These are phyloP conservation scores for Clavispora santaluciae DNA, from an alignment of 805 yeast species.

Conservation along the genomic window DNA sequence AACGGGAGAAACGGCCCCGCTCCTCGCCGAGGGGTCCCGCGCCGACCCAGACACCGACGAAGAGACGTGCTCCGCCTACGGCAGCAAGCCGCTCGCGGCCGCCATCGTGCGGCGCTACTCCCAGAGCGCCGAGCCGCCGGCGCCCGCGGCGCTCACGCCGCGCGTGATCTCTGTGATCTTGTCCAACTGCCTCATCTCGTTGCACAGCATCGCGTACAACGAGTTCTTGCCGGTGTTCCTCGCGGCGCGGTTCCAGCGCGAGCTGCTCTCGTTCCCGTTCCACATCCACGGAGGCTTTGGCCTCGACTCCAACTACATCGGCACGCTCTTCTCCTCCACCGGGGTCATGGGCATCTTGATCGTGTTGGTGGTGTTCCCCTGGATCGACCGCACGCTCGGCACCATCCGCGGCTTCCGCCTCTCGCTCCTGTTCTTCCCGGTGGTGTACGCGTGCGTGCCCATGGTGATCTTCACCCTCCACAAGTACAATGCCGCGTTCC, in stretches of 20 bases:
- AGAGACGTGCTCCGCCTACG: slow-evolving; percentile 6
- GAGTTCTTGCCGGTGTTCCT: slow-evolving; percentile 37
- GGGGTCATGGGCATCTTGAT: slow-evolving; percentile 34
- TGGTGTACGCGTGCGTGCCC: slow-evolving; percentile 29
- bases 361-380: slow-evolving; percentile 28
- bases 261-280: slow-evolving; percentile 29
- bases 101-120: slow-evolving; percentile 15
- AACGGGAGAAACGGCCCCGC: slow-evolving; percentile 1
- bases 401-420: slow-evolving; percentile 27
- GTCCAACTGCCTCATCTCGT: slow-evolving; percentile 31
- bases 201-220: slow-evolving; percentile 28
- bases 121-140: slow-evolving; percentile 5
- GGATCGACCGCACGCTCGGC: slow-evolving; percentile 28
- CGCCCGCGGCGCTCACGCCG: slow-evolving; percentile 21
- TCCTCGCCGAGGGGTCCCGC: background rate
- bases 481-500: slow-evolving; percentile 21
- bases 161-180: slow-evolving; percentile 27
- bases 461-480: slow-evolving; percentile 27
- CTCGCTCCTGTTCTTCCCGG: slow-evolving; percentile 29
- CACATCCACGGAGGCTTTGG: slow-evolving; percentile 36
- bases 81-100: slow-evolving; percentile 7
- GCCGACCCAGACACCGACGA: background rate
- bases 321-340: slow-evolving; percentile 31
- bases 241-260: slow-evolving; percentile 25
- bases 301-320: slow-evolving; percentile 26